Percentiles rank a stretch among this genome's conserved stretches.
These are phyloP conservation scores for Liriodendron chinense DNA, from an alignment of 164 flowering plant species.

Conservation along the genomic window DNA sequence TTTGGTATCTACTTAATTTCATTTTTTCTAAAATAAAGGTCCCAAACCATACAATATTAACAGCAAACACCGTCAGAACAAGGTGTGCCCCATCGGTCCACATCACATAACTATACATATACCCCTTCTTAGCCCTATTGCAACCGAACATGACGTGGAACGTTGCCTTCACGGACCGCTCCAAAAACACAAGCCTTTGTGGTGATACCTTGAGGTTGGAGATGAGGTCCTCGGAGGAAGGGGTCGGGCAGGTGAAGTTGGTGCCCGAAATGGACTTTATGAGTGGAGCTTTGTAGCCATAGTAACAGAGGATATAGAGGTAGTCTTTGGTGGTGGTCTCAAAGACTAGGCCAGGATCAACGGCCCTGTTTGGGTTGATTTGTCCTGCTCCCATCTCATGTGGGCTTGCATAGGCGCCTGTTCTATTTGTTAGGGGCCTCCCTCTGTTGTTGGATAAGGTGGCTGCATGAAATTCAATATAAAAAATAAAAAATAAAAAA, in stretches of 20 bases:
- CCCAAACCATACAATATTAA: conserved; percentile 42
- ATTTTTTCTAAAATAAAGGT: background rate
- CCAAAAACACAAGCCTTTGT: conserved; percentile 36
- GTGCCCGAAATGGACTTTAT: conserved; percentile 44
- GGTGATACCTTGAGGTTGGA: conserved; percentile 55
- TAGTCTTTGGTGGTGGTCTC: conserved; percentile 57
- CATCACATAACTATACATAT: conserved; percentile 56
- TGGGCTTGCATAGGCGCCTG: conserved; percentile 45
- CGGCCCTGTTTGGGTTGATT: conserved; percentile 57
- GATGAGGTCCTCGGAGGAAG: conserved; percentile 40
- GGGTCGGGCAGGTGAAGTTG: conserved; percentile 56
- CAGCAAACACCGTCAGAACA: conserved; percentile 58
- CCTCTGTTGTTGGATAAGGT: conserved; percentile 46
- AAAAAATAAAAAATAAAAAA: too few relatives aligned
- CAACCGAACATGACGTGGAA: conserved; percentile 46
- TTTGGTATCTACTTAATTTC: background rate
- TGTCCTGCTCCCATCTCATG: conserved; percentile 79
- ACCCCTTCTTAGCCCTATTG: conserved; percentile 44
- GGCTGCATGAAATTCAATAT: conserved; percentile 40
- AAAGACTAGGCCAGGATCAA: conserved; percentile 72
- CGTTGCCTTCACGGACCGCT: conserved; percentile 24
- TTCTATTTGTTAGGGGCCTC: conserved; percentile 44
- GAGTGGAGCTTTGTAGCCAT: conserved; percentile 47
- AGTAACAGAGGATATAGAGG: conserved; percentile 60
- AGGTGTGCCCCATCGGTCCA: conserved; percentile 61